These are phyloP conservation scores for Colletotrichum sp. DNA, from an alignment of 2,329 filamentous ascomycete species.

Conservation along the genomic window DNA sequence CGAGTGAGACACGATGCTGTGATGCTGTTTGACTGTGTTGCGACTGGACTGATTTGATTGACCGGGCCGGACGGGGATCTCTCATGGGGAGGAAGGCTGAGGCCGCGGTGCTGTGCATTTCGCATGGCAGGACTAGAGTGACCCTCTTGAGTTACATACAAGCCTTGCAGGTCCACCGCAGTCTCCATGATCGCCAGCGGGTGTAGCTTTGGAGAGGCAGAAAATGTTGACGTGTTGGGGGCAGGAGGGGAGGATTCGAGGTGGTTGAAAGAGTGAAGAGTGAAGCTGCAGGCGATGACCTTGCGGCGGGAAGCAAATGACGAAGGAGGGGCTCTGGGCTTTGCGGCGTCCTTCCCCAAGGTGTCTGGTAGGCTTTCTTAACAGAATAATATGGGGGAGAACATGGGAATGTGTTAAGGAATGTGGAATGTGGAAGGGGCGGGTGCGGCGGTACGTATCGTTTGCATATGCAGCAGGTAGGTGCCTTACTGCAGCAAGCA, in stretches of 20 bases:
- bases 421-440: not conserved
- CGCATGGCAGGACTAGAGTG: not conserved
- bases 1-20: not conserved
- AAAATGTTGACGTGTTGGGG: not conserved
- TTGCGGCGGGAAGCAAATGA: not conserved
- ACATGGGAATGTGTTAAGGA: not conserved
- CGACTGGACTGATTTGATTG: not conserved
- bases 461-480: not conserved
- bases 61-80: not conserved
- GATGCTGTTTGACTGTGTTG: not conserved
- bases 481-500: not conserved
- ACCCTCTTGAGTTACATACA: not conserved
- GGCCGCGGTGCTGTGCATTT: not conserved
- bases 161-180: not conserved
- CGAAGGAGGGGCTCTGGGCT: not conserved
- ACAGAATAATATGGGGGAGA: accelerated
- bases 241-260: not conserved
- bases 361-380: not conserved
- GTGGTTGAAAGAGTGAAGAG: not conserved
- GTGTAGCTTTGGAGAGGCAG: not conserved
- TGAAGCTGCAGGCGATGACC: not conserved
- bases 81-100: not conserved
- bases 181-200: not conserved
- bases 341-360: not conserved
- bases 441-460: not conserved